Evolutionary conservation across 257 asterid species (phyloP), one percentile per base, ranked within the genome.

Genomic region (Capsicum baccatum): DNA sequence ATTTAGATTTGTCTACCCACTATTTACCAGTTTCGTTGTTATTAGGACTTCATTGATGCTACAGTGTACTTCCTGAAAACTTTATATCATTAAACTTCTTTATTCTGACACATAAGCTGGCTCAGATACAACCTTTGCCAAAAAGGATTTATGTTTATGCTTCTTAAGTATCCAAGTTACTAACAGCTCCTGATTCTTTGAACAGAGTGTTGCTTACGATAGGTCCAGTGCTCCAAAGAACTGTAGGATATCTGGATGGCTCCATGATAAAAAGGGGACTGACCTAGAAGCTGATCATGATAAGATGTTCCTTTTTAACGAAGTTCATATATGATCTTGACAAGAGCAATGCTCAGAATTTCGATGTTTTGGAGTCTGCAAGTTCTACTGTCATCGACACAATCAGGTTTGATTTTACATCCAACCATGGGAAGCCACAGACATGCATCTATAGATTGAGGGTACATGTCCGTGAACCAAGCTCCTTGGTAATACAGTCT

Each of bases 191-290:
- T 4, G 4, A 66, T 78, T 87, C n/a, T 83, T 58, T 86, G 87
- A 59, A 85, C 95, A 96, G 99, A 91, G 94, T 37, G 99, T 93
- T 79, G 98, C 99, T 15, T 94, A 89, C 86, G 97, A 96, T 86
- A 90, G 98, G 88, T 90, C 99, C 57, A 94, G 99, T 87, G 98
- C 99, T 83, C 99, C 99, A 63, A 93, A 94, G 87, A 64, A 90
- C 85, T 92, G 99, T 91, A 88, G 94, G 89, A 92, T 96, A 54
- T 93, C 91, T 15, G 99, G 99, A 88, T 94, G 96, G 98, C 80
- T 89, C 85, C 92, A 91, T 79, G 90, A 85, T 73, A 67, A 83
- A 52, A 91, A 81, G 37, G 79, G 69, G 19, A 39, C 84, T 15
- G 91, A 91, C 56, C n/a, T 21, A 60, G 88, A 83, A 26, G 66